Evolutionary conservation across 495 filamentous ascomycete species (phyloP).

Genomic region (Gamarada debralockiae): DNA sequence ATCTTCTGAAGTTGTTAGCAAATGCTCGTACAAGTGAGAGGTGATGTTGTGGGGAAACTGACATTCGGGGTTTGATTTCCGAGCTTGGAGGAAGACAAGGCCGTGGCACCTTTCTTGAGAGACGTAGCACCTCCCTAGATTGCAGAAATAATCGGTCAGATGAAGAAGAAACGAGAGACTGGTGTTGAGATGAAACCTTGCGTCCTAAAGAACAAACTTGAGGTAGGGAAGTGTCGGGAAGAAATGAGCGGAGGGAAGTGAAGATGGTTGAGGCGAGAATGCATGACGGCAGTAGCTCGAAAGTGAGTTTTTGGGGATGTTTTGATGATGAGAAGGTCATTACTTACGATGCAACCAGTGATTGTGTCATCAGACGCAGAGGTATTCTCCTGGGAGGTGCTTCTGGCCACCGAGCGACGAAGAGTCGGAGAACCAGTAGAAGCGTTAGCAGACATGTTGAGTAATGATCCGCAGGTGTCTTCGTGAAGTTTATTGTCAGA

Average conservation of each 20-base stretch:
- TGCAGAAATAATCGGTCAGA: slow-evolving; percentile 25
- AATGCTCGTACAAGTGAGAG: background rate
- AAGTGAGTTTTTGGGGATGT: background rate
- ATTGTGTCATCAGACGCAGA: slow-evolving; percentile 31
- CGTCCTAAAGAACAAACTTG: too few relatives aligned
- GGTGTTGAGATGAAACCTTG: too few relatives aligned
- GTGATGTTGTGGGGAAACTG: slow-evolving; percentile 5
- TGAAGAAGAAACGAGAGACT: too few relatives aligned
- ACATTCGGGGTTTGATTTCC: slow-evolving; percentile 39
- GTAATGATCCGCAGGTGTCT: slow-evolving; percentile 7
- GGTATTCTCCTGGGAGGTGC: slow-evolving; percentile 38
- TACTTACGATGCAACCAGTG: slow-evolving; percentile 29
- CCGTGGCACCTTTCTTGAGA: slow-evolving; percentile 35
- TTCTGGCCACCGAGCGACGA: slow-evolving; percentile 35
- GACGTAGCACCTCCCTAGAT: slow-evolving; percentile 4
- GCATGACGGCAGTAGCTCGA: background rate
- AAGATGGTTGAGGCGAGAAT: background rate
- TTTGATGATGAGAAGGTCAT: background rate
- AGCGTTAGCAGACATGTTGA: slow-evolving; percentile 40
- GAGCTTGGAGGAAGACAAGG: slow-evolving; percentile 43
- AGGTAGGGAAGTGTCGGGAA: background rate
- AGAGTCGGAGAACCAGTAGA: slow-evolving; percentile 46
- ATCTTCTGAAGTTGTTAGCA: slow-evolving; percentile 39
- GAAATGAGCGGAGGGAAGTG: background rate
- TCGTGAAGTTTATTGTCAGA: slow-evolving; percentile 13